phyloP scores from a whole-genome alignment of 1,284 basidiomycete genomes.

The Malassezia pachydermatis region DNA sequence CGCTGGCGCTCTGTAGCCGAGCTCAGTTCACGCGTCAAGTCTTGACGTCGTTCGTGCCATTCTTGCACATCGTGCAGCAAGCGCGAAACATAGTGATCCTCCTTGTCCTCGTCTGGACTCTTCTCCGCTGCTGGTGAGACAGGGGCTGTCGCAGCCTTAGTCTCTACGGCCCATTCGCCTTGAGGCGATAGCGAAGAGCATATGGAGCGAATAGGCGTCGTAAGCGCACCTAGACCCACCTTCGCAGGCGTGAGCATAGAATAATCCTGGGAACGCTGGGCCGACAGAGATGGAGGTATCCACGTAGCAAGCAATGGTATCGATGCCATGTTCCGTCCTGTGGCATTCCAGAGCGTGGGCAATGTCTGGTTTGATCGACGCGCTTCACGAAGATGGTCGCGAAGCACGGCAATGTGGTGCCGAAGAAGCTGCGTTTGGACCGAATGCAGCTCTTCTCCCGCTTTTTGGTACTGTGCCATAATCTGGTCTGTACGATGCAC shows the following conservation, averaged over 20 bases:
- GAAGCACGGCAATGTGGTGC: conserved; percentile 16
- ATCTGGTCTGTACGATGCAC: conserved; percentile 10
- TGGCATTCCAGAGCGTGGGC: too few relatives aligned
- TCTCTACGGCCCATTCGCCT: too few relatives aligned
- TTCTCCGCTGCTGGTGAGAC: neutral
- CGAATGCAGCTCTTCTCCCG: neutral
- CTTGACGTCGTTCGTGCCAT: neutral
- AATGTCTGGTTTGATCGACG: too few relatives aligned
- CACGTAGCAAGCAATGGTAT: too few relatives aligned
- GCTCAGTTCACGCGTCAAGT: neutral
- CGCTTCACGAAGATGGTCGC: conserved; percentile 2
- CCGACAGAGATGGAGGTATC: too few relatives aligned
- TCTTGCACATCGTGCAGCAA: neutral
- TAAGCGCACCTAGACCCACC: too few relatives aligned
- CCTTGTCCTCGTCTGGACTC: neutral
- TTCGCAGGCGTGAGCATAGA: too few relatives aligned
- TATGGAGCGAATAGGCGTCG: too few relatives aligned
- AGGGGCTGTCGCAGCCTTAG: neutral
- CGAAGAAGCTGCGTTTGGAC: conserved; percentile 2
- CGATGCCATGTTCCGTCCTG: too few relatives aligned
- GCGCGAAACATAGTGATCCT: neutral
- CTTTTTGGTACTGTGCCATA: conserved; percentile 2
- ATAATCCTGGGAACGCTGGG: too few relatives aligned
- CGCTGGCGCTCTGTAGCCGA: neutral
- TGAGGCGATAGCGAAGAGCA: too few relatives aligned